These are phyloP conservation scores for Aspergillus ochraceoroseus DNA, from an alignment of 2,329 filamentous ascomycete species.

Conservation along the genomic window DNA sequence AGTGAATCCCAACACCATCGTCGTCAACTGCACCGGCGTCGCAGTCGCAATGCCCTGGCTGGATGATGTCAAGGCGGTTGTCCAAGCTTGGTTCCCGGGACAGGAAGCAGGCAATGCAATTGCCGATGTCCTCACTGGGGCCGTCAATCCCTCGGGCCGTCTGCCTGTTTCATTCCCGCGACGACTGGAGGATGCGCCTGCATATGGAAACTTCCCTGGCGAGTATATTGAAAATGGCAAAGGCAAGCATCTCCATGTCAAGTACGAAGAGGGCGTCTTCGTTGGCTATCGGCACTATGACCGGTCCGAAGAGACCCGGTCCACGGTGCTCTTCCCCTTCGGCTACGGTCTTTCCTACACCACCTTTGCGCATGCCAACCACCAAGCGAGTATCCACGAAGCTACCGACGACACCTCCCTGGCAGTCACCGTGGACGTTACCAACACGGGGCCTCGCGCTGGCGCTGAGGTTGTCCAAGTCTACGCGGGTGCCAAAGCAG, in stretches of 20 bases:
- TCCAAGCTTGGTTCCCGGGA: slow-evolving; percentile 68
- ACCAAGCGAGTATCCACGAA: neutral
- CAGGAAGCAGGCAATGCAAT: slow-evolving; percentile 65
- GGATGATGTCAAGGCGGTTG: slow-evolving; percentile 57
- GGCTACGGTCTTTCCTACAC: slow-evolving; percentile 72
- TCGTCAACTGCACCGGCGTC: slow-evolving; percentile 12
- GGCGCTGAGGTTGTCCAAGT: slow-evolving; percentile 12
- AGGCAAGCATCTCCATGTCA: slow-evolving; percentile 27
- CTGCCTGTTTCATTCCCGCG: slow-evolving; percentile 60
- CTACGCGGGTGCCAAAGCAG: slow-evolving; percentile 6
- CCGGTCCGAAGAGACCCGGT: slow-evolving; percentile 41
- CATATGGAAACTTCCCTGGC: slow-evolving; percentile 68
- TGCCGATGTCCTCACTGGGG: slow-evolving; percentile 61
- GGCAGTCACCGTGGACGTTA: slow-evolving; percentile 4
- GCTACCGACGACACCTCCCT: neutral
- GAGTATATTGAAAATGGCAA: slow-evolving; percentile 57
- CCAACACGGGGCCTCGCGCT: slow-evolving; percentile 2
- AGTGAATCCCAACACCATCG: slow-evolving; percentile 12
- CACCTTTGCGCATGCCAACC: slow-evolving; percentile 47
- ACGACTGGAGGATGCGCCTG: slow-evolving; percentile 60
- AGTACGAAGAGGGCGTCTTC: slow-evolving; percentile 68
- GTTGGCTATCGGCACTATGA: slow-evolving; percentile 72
- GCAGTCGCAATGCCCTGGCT: slow-evolving; percentile 55
- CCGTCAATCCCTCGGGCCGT: slow-evolving; percentile 62
- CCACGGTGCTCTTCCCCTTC: slow-evolving; percentile 63